Evolutionary conservation across 139 green algal species (phyloP), one percentile per base, ranked within the genome.

Genomic region (Micractinium conductrix): DNA sequence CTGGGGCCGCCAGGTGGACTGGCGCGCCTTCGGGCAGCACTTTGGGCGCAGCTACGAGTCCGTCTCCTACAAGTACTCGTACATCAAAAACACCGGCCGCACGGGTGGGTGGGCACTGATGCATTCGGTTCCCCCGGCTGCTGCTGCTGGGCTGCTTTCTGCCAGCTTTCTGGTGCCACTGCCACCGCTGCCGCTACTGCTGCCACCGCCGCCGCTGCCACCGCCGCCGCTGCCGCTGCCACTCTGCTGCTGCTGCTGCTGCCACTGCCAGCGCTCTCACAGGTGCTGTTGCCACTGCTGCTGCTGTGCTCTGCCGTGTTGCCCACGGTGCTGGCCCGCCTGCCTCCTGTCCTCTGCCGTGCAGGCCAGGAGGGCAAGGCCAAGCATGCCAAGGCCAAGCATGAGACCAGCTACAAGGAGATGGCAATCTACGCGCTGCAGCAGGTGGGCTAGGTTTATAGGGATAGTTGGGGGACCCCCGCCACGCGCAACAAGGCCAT

Each of bases 361-460:
- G 76, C 76, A 82, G 76, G 76, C 38, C 53, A 72, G 42, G 78
- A 83, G 62, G 78, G 78, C 78, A 83, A 83, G 78, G 62, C 60
- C 43, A 83, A 83, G 87, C 83, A 88, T n/a, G 83, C 75, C 48
- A 90, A 90, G 68, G 87, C 87, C 48, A 85, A 85, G 76, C 87
- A 90, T 53, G 78, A 88, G 55, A 90, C 87, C 21, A 81, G 55
- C 33, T 90, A 90, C 82, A 90, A 90, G 63, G 87, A 90, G 45
- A 90, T 90, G 87, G 87, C 87, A 33, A 78, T 87, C 35, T 85
- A 74, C 17, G 83, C 87, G 28, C 68, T 90, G 68, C 81, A 85
- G 50, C 62, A 81, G 74, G 40, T 89, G 37, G 75, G 75, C 4
- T n/a, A n/a, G n/a, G n/a, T n/a, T n/a, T n/a, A n/a, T n/a, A n/a